phyloP scores from a whole-genome alignment of 305 asterid genomes.

The Rubia tinctorum region DNA sequence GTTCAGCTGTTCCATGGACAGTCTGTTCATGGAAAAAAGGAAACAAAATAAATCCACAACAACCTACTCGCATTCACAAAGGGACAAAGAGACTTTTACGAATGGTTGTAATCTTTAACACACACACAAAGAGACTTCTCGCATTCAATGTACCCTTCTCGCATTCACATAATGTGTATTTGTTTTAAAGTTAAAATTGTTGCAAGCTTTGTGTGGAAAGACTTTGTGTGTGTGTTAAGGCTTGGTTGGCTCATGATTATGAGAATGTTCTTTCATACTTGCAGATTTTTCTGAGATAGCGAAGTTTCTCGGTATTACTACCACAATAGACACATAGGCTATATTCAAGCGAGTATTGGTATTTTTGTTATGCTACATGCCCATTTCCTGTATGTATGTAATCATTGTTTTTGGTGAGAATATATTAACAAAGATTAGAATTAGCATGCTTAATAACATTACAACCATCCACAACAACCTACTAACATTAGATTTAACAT shows the following conservation, averaged over 20 bases:
- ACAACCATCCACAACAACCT: too few relatives aligned
- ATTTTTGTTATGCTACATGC: not conserved
- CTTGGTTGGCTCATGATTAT: not conserved
- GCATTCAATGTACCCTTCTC: conserved; percentile 67
- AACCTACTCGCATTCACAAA: too few relatives aligned
- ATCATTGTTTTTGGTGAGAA: not conserved
- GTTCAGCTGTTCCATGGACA: too few relatives aligned
- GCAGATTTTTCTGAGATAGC: conserved; percentile 98
- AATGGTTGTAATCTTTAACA: too few relatives aligned
- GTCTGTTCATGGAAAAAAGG: too few relatives aligned
- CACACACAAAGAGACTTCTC: conserved; percentile 93
- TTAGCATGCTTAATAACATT: not conserved
- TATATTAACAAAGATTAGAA: not conserved
- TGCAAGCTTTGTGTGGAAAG: not conserved
- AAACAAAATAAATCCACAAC: too few relatives aligned
- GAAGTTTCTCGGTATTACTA: conserved; percentile 89
- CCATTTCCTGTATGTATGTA: conserved; percentile 1
- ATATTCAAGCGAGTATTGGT: conserved; percentile 18
- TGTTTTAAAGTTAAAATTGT: not conserved
- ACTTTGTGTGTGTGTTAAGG: not conserved
- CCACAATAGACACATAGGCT: conserved; percentile 80
- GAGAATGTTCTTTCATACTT: not conserved
- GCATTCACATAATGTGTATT: not conserved
- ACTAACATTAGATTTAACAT: too few relatives aligned
- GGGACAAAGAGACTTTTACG: too few relatives aligned